A percentile compares a stretch with the other conserved stretches of the same genome.
phyloP scores from a whole-genome alignment of 352 stramenopile species.

The Phytopythium delawarense region DNA sequence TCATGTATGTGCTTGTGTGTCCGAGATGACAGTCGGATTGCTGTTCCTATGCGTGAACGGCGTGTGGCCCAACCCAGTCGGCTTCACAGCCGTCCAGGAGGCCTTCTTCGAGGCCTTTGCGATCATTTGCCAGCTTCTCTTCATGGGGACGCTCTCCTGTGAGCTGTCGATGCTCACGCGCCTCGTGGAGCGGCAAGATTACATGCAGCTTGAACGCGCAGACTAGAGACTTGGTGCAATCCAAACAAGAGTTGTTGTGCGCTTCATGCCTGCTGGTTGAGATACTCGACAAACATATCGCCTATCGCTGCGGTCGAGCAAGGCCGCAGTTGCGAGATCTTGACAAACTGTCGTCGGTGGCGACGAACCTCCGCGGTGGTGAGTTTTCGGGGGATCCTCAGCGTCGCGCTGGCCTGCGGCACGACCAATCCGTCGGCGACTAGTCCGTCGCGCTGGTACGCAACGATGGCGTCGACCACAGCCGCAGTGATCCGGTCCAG shows the following conservation, averaged over 20 bases:
- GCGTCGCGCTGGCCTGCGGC: slow-evolving; percentile 5
- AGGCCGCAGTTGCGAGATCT: slow-evolving; percentile 65
- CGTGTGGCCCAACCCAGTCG: slow-evolving; percentile 71
- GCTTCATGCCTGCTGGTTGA: slow-evolving; percentile 64
- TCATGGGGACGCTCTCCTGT: slow-evolving; percentile 81
- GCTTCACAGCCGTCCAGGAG: slow-evolving; percentile 77
- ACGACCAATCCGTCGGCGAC: slow-evolving; percentile 48
- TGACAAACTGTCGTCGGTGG: slow-evolving; percentile 79
- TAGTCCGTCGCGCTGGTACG: slow-evolving; percentile 56
- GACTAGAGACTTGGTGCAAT: slow-evolving; percentile 23
- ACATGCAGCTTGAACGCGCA: slow-evolving; percentile 48
- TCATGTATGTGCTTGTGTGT: not conserved
- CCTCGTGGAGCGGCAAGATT: slow-evolving; percentile 62
- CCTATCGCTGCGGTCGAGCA: slow-evolving; percentile 48
- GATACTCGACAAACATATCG: slow-evolving; percentile 68
- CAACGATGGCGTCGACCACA: slow-evolving; percentile 59
- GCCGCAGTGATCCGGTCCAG: slow-evolving; percentile 50
- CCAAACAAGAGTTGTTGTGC: not conserved
- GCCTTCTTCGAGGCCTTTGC: slow-evolving; percentile 80
- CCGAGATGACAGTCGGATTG: slow-evolving; percentile 40
- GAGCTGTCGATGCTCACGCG: slow-evolving; percentile 56
- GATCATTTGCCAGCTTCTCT: slow-evolving; percentile 85
- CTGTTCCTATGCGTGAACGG: slow-evolving; percentile 83
- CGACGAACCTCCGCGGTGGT: slow-evolving; percentile 55
- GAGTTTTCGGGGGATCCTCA: slow-evolving; percentile 38